Evolutionary conservation across 495 filamentous ascomycete genomes (phyloP).

Genomic region (Rusavskia elegans): DNA sequence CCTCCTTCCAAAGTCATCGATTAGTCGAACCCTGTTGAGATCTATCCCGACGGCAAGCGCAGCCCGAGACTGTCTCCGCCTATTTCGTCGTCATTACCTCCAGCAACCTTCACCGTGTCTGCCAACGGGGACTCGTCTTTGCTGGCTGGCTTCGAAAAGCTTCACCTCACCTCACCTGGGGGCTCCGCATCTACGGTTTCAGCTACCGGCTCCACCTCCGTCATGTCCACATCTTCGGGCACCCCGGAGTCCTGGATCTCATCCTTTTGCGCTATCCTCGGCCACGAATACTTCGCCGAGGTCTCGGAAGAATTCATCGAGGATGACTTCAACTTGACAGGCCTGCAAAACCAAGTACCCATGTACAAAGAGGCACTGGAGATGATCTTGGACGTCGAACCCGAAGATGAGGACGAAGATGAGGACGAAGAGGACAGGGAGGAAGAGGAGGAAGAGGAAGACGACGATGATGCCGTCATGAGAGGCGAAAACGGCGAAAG

Average conservation of each 20-base stretch:
- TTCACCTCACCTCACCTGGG: slow-evolving; percentile 13
- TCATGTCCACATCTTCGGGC: slow-evolving; percentile 58
- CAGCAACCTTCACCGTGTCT: slow-evolving; percentile 12
- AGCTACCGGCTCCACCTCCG: slow-evolving; percentile 31
- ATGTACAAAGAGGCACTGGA: slow-evolving; percentile 97
- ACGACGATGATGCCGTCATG: slow-evolving; percentile 48
- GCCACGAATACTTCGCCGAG: slow-evolving; percentile 97
- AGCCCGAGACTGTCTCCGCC: neutral
- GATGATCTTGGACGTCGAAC: slow-evolving; percentile 98
- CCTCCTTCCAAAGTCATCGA: neutral
- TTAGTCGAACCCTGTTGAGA: no score
- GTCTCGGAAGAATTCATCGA: slow-evolving; percentile 98
- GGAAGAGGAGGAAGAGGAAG: slow-evolving; percentile 62
- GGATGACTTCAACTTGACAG: slow-evolving; percentile 98
- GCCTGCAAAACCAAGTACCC: slow-evolving; percentile 82
- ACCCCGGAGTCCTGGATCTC: slow-evolving; percentile 93
- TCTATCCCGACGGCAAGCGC: neutral
- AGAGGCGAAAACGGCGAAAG: slow-evolving; percentile 67
- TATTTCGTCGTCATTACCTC: neutral
- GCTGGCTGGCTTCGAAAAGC: slow-evolving; percentile 9
- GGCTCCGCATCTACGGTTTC: slow-evolving; percentile 28
- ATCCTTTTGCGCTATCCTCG: slow-evolving; percentile 85
- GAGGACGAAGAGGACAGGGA: slow-evolving; percentile 52
- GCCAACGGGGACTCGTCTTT: slow-evolving; percentile 11
- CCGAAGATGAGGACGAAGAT: slow-evolving; percentile 80